Evolutionary conservation across 306 rosid species (phyloP), one percentile per base, ranked within the genome.

Genomic region (Castanea mollissima): DNA sequence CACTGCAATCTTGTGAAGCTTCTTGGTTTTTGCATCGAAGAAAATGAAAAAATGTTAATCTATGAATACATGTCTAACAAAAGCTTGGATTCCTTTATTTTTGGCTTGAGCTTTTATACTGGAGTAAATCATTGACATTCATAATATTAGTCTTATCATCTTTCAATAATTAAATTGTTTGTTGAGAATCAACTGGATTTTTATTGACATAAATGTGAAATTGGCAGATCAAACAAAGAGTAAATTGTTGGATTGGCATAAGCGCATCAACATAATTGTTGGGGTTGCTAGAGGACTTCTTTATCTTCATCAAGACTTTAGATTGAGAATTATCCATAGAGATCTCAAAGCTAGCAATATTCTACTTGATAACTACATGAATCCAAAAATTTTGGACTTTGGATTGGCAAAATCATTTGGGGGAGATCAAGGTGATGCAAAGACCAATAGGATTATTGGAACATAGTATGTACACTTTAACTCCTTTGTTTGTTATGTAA

Each of bases 371-470:
- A 12, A 81, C 23, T 80, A 88, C 8, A 80, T 88, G 91, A 82
- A 85, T 71, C 86, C 94, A 2, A 90, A 90, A 76, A 90, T 90
- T 73, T 87, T 88, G 10, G 92, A 90, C 76, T 90, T 88, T 41
- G 94, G 91, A 2, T 27, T 86, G 25, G 92, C 92, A 20, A 83
- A 85, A 80, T 69, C 85, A 5, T 81, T 86, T 68, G 86, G 84
- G 34, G 92, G 86, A 56, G 87, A 85, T 78, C 89, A 85, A 44
- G 73, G 74, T 0, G 83, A 87, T 68, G 86, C 51, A 9, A 80
- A 84, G 76, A 87, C 91, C 59, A 73, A 55, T 20, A 84, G 83
- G 85, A 73, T 90, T 46, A 85, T 77, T 0, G 94, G 92, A 79
- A 90, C 94, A 16, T 77, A 87, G 96, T 87, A 81, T 75, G 93